Percentiles rank a stretch among this genome's conserved stretches.
Conservation (phyloP, 1,284 basidiomycete species). For the Boletus sp. region DNA sequence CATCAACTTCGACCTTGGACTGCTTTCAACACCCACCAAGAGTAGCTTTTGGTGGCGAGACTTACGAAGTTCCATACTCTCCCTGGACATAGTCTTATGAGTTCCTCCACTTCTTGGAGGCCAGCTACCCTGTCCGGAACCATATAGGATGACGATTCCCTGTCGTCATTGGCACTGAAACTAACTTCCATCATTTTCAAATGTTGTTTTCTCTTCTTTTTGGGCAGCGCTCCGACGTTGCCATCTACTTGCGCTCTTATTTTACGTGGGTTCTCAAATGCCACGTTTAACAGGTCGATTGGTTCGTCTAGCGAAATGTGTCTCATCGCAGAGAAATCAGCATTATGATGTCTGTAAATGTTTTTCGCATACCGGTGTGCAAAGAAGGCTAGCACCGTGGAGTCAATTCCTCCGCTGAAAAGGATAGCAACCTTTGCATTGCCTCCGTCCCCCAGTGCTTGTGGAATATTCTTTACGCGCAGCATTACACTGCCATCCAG, state of each 20-base stretch:
- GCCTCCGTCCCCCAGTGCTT: conserved; percentile 32
- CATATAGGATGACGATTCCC: conserved; percentile 40
- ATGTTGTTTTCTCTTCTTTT: conserved; percentile 40
- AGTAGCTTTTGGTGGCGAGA: conserved; percentile 2
- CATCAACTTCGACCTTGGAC: conserved; percentile 74
- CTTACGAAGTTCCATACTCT: conserved; percentile 87
- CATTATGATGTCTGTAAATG: background rate
- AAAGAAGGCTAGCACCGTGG: conserved; percentile 76
- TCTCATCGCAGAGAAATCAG: conserved; percentile 36
- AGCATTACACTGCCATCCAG: conserved; percentile 59
- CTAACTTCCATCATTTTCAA: conserved; percentile 15
- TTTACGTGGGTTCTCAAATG: conserved; percentile 90
- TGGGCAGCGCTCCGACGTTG: conserved; percentile 41
- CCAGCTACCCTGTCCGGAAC: conserved; percentile 91
- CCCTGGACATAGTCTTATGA: conserved; percentile 65
- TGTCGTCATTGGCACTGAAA: background rate
- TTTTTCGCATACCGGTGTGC: conserved; percentile 59
- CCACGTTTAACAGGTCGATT: conserved; percentile 94
- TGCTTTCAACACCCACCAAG: conserved; percentile 3
- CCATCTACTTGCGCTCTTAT: conserved; percentile 46
- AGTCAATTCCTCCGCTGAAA: conserved; percentile 97
- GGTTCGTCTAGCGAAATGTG: conserved; percentile 70
- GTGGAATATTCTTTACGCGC: conserved; percentile 56
- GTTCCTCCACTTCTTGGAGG: conserved; percentile 70
- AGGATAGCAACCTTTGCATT: conserved; percentile 76